Evolutionary conservation across 148 eudicot species (phyloP), one percentile per base, ranked within the genome.

Genomic region (Chenopodium formosanum): DNA sequence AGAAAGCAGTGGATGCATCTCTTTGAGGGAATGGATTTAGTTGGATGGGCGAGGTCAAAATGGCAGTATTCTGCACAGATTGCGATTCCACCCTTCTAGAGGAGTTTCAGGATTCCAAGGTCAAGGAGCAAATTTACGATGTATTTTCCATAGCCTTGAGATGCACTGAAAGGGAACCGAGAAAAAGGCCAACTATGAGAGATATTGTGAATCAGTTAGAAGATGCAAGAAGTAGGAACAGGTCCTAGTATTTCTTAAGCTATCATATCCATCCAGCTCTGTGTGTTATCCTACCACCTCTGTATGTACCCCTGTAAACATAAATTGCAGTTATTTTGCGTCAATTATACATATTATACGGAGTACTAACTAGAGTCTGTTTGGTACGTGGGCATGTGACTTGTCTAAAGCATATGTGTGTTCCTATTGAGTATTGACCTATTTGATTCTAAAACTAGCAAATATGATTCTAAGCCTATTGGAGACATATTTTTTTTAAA

Each of bases 121-220:
- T 94, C 22, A 82, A 72, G 89, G 89, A 89, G 75, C 93, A 91
- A 81, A 92, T 91, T 17, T 71, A 80, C 48, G 85, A 86, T 14
- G 89, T 92, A 75, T 62, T 94, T 62, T 66, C 79, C 65, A 81
- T 94, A 82, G 94, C 94, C 63, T 82, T 92, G 86, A 86, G 88
- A 82, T 94, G 98, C 83, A 90, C 96, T 16, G 93, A 89, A 63
- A 86, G 80, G 80, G 94, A 92, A 64, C 85, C 91, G 44, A 83
- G 84, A 72, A 92, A 67, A 81, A 94, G 98, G 72, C 98, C 94
- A 2, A 88, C 87, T 2, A 94, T 91, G 96, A 87, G 94, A 86
- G 90, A 92, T 23, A 93, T 92, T 2, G 94, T 92, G 48, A 94
- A 88, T 87, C 89, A 77, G 82, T 80, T 92, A 16, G 85, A 83